Percentiles rank a stretch among this genome's conserved stretches.
phyloP scores from a whole-genome alignment of 176 grass and related monocot genomes.

The Luzula sylvatica region DNA sequence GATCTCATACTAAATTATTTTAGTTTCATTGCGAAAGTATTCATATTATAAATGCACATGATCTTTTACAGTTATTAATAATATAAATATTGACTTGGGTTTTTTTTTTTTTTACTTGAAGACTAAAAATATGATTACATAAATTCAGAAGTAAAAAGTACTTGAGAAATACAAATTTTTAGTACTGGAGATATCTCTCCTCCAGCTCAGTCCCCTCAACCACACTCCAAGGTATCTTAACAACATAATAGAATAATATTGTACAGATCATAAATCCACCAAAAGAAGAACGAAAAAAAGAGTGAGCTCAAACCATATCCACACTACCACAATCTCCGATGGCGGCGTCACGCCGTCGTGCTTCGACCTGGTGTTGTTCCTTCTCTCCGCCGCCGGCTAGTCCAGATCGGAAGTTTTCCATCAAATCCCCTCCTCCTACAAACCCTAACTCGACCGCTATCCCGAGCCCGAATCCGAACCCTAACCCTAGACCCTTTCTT shows the following conservation, averaged over 20 bases:
- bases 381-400: conserved; percentile 14
- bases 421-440: not conserved
- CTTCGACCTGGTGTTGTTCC: conserved; percentile 19
- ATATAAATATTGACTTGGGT: too few relatives aligned
- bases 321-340: conserved; percentile 11
- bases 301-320: not conserved
- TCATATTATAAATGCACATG: too few relatives aligned
- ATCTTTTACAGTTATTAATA: too few relatives aligned
- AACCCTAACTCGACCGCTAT: conserved; percentile 4
- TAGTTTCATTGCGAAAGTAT: too few relatives aligned
- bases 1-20: too few relatives aligned
- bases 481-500: conserved; percentile 36
- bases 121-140: too few relatives aligned
- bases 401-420: conserved; percentile 8
- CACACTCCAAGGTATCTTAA: not conserved
- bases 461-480: conserved; percentile 4
- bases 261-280: not conserved
- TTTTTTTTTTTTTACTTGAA: too few relatives aligned
- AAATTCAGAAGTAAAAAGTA: too few relatives aligned
- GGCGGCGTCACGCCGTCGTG: conserved; percentile 16
- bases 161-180: too few relatives aligned
- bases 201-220: not conserved
- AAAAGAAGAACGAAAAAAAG: not conserved
- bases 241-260: not conserved
- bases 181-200: not conserved